phyloP scores from a whole-genome alignment of 306 rosid species.

The Begonia loranthoides region DNA sequence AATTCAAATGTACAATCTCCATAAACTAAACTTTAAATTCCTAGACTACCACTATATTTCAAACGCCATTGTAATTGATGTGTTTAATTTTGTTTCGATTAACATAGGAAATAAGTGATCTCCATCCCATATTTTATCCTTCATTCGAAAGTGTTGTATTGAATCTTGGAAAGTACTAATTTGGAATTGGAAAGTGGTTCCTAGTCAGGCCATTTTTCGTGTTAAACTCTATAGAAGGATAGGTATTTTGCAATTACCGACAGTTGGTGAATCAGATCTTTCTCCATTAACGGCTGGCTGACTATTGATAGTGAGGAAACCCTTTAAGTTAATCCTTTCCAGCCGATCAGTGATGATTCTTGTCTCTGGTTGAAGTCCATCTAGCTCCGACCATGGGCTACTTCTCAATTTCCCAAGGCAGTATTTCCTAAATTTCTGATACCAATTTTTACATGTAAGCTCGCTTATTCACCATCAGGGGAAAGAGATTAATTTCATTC shows the following conservation, averaged over 20 bases:
- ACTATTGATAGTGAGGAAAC: slow-evolving; percentile 93
- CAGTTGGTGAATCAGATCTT: slow-evolving; percentile 68
- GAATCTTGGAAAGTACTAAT: no score
- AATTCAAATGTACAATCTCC: no score
- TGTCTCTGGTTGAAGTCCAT: slow-evolving; percentile 93
- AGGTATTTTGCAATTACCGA: slow-evolving; percentile 32
- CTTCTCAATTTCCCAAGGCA: slow-evolving; percentile 86
- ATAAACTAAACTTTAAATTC: no score
- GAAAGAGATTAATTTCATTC: neutral
- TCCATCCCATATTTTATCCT: no score
- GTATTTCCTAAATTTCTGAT: slow-evolving; percentile 67
- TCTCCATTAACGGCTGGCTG: slow-evolving; percentile 93
- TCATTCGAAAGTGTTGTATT: no score
- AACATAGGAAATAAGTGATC: no score
- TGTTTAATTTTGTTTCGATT: no score
- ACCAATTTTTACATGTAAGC: slow-evolving; percentile 2
- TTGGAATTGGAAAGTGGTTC: no score
- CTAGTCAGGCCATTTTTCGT: no score
- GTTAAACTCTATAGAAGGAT: no score
- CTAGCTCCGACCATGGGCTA: slow-evolving; percentile 95
- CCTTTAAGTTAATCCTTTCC: slow-evolving; percentile 53
- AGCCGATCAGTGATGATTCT: slow-evolving; percentile 68
- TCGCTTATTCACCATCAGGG: neutral
- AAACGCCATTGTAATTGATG: no score
- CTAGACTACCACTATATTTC: no score